phyloP scores from a whole-genome alignment of 768 basidiomycete genomes.

The Auriscalpium microsporum region DNA sequence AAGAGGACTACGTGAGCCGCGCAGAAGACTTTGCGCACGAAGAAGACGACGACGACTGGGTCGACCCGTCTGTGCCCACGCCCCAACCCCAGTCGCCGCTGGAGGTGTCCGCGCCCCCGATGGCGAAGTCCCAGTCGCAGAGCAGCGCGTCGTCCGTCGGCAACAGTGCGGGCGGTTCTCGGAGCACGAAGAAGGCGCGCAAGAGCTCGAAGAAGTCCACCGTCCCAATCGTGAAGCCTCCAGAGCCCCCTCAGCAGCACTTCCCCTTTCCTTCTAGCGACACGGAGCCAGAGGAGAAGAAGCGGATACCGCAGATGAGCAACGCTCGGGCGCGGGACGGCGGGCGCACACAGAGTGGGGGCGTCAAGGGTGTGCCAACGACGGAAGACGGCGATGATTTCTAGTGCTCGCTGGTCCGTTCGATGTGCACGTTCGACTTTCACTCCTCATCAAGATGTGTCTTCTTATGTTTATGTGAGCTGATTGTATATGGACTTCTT shows the following conservation, averaged over 20 bases:
- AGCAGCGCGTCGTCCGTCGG: constrained; percentile 8
- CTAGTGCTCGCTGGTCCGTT: neutral
- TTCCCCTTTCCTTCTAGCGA: constrained; percentile 12
- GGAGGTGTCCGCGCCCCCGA: constrained; percentile 3
- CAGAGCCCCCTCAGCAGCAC: constrained; percentile 20
- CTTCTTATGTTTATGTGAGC: neutral
- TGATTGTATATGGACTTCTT: neutral
- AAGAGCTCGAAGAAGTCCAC: constrained; percentile 30
- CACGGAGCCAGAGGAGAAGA: constrained; percentile 9
- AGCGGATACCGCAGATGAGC: constrained; percentile 52
- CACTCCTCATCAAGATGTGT: neutral
- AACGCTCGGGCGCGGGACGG: constrained; percentile 68
- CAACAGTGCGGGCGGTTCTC: too few relatives aligned
- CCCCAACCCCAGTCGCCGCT: constrained; percentile 2
- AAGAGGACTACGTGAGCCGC: constrained; percentile 9
- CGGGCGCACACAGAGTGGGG: constrained; percentile 78
- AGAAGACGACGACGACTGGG: constrained; percentile 51
- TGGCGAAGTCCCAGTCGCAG: constrained; percentile 15
- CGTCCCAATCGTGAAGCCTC: constrained; percentile 33
- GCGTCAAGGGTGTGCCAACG: constrained; percentile 65
- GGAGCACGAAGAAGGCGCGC: constrained; percentile 34
- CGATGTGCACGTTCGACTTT: neutral
- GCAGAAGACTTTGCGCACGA: constrained; percentile 15
- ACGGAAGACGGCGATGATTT: constrained; percentile 29
- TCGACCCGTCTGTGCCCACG: constrained; percentile 45